Conservation (phyloP, 768 basidiomycete genomes). For the Tephrocybe rancida region DNA sequence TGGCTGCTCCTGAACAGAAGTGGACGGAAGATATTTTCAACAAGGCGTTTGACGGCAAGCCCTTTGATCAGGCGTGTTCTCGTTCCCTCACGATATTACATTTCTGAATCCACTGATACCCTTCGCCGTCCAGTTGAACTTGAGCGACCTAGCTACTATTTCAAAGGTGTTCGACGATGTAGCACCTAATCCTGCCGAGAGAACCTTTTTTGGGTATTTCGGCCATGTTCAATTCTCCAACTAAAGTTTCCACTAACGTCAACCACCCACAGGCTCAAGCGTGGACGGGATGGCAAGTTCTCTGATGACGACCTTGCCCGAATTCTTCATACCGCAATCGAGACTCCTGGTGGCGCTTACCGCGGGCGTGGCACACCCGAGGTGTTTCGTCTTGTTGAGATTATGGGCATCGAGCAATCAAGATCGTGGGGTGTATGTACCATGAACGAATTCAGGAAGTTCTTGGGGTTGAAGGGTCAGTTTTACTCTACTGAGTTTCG, state of each 20-base stretch:
- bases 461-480: conserved; percentile 47
- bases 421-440: conserved; percentile 55
- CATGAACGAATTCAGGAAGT: conserved; percentile 55
- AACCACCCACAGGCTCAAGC: conserved; percentile 28
- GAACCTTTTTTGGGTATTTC: conserved; percentile 44
- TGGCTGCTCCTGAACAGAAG: conserved; percentile 46
- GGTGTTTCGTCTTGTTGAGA: conserved; percentile 51
- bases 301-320: conserved; percentile 50
- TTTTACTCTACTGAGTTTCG: neutral
- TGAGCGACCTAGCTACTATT: conserved; percentile 23
- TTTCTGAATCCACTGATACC: neutral
- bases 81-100: neutral
- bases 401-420: conserved; percentile 54
- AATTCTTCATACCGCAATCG: conserved; percentile 48
- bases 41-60: conserved; percentile 36
- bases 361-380: conserved; percentile 48
- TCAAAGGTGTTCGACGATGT: conserved; percentile 16
- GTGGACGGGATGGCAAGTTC: conserved; percentile 49
- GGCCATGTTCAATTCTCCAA: neutral
- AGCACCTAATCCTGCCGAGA: conserved; percentile 28
- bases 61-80: conserved; percentile 31
- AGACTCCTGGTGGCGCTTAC: conserved; percentile 44
- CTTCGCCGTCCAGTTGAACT: conserved; percentile 16
- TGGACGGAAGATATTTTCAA: conserved; percentile 54
- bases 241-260: conserved; percentile 17